Percentiles rank a stretch among this genome's conserved stretches.
These are phyloP conservation scores for Rhynchospora tenuis DNA, from an alignment of 176 grass and related monocot species.

Conservation along the genomic window DNA sequence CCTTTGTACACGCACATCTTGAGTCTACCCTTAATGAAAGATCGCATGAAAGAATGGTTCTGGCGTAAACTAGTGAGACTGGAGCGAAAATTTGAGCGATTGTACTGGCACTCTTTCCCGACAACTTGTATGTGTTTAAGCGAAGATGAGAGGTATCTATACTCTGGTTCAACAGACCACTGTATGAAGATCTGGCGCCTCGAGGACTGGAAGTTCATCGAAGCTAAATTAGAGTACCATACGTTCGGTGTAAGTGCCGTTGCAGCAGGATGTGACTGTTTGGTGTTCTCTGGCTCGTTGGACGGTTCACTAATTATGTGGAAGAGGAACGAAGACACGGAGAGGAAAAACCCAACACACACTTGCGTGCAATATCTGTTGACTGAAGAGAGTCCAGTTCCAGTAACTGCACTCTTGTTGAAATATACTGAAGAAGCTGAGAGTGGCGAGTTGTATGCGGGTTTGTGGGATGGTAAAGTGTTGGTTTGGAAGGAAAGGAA, in stretches of 20 bases:
- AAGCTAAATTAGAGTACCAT: slow-evolving; percentile 45
- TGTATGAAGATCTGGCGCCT: slow-evolving; percentile 42
- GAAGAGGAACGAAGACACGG: slow-evolving; percentile 11
- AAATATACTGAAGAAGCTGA: background rate
- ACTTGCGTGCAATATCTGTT: background rate
- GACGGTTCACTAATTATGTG: slow-evolving; percentile 58
- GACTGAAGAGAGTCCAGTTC: background rate
- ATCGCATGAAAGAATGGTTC: slow-evolving; percentile 26
- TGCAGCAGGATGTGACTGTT: slow-evolving; percentile 27
- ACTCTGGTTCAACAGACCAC: slow-evolving; percentile 49
- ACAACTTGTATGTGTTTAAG: slow-evolving; percentile 57
- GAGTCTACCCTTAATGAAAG: slow-evolving; percentile 29
- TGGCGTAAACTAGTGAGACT: background rate
- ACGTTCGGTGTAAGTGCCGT: slow-evolving; percentile 45
- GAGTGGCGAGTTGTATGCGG: background rate
- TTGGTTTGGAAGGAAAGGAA: slow-evolving; percentile 28
- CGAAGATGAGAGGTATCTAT: slow-evolving; percentile 36
- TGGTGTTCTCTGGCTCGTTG: slow-evolving; percentile 46
- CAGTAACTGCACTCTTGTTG: background rate
- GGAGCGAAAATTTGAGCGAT: background rate
- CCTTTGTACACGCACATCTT: slow-evolving; percentile 28
- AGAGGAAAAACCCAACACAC: slow-evolving; percentile 1
- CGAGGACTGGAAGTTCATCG: slow-evolving; percentile 28
- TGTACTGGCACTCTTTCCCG: slow-evolving; percentile 46
- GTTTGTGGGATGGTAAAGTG: slow-evolving; percentile 23